Base-by-base conservation (phyloP, 202 grass and related monocot species). In the Carex arenaria region DNA sequence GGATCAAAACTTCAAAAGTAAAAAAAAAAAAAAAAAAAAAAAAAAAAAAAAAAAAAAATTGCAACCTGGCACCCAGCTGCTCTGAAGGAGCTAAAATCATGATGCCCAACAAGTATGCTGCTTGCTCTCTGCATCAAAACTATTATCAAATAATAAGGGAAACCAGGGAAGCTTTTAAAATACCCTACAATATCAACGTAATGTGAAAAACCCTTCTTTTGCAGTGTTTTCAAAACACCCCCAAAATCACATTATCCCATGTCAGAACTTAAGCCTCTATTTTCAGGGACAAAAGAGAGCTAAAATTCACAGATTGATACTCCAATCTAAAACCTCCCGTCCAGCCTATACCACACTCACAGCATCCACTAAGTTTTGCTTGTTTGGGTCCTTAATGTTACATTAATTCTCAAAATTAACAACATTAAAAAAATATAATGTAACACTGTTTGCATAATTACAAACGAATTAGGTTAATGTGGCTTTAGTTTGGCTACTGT, bases 51-150 rank as follows among this genome's bases (percentile, higher is more conserved):
- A 42, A n/a, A 7, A 60, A 60, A 14, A 42, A n/a, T n/a, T n/a
- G 11, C 12, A 75, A 95, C 96, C 95, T 98, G 96, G 84, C 96
- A 98, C 84, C 91, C 96, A 87, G 87, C 72, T 81, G 95, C 91
- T 76, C 91, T 89, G 90, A 98, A 98, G 80, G 93, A 95, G 88
- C 96, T 98, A 81, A 98, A 98, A 95, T 98, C 93, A 88, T 95
- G 96, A 90, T 85, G 73, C 11, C 93, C 96, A 85, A 89, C 78
- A 84, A 98, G 93, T 81, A 92, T 79, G 54, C 38, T 85, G 85
- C 96, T 95, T 82, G 93, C 93, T 85, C 91, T 92, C 96, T 98
- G 93, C 86, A 82, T 42, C 84, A 86, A 68, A 78, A 78, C 73
- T 59, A 78, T 38, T 38, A 57, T 78, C 52, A 78, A 59, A 78